A percentile compares a stretch with the other conserved stretches of the same genome.
Conservation (phyloP, 495 filamentous ascomycete genomes). For the Penicillium angulare region DNA sequence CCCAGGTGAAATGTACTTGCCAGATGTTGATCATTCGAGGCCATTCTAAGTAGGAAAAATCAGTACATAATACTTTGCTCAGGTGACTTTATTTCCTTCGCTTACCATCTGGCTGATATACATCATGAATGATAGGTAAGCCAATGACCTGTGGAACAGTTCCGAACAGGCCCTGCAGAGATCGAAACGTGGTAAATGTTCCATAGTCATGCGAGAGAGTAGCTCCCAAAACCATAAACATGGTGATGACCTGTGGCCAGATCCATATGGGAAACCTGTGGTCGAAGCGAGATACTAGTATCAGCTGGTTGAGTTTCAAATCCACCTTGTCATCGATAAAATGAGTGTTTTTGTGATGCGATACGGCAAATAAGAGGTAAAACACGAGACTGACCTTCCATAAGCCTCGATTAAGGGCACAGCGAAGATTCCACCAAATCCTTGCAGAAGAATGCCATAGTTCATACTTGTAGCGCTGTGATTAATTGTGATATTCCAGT, state of each 20-base stretch:
- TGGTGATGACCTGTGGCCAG: conserved; percentile 50
- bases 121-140: conserved; percentile 45
- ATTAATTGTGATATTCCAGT: conserved; percentile 44
- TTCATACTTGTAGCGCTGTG: conserved; percentile 46
- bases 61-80: too few relatives aligned
- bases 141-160: conserved; percentile 48
- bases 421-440: conserved; percentile 51
- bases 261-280: conserved; percentile 49
- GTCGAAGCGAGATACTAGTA: conserved; percentile 6
- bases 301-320: background rate
- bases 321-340: too few relatives aligned
- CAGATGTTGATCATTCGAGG: conserved; percentile 51
- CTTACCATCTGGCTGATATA: conserved; percentile 42
- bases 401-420: conserved; percentile 50
- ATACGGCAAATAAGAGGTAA: too few relatives aligned
- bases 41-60: too few relatives aligned
- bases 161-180: conserved; percentile 52
- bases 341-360: too few relatives aligned
- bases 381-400: conserved; percentile 32
- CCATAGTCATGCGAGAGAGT: conserved; percentile 43
- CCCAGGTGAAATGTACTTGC: too few relatives aligned
- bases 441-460: conserved; percentile 52
- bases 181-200: conserved; percentile 48
- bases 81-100: background rate
- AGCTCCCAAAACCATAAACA: conserved; percentile 47